Evolutionary conservation across 805 yeast species (phyloP).

Genomic region (Hyphopichia homilentoma): DNA sequence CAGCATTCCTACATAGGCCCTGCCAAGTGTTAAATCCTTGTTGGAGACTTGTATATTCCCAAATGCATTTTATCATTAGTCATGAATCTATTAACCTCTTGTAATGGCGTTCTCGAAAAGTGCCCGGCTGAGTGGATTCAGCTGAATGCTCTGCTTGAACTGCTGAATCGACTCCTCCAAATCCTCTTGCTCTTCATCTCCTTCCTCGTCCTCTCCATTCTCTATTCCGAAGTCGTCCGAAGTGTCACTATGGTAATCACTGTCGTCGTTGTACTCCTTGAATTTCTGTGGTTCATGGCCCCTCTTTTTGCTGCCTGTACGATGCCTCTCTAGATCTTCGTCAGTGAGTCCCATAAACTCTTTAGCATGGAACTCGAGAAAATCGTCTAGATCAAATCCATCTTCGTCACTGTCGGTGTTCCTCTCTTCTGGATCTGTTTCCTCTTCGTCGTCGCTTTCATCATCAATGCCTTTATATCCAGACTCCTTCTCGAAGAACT

Average conservation of each 20-base stretch:
- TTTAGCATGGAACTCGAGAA: neutral
- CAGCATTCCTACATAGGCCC: slow-evolving; percentile 16
- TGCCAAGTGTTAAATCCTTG: slow-evolving; percentile 3
- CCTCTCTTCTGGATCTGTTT: no score
- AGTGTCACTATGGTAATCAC: slow-evolving; percentile 14
- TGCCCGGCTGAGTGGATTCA: no score
- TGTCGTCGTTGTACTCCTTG: slow-evolving; percentile 12
- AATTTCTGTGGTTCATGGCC: no score
- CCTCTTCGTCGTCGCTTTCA: no score
- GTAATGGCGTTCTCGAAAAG: neutral
- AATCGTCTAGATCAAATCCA: neutral
- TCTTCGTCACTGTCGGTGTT: slow-evolving; percentile 1
- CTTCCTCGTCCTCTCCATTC: slow-evolving; percentile 4
- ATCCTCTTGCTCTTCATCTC: slow-evolving; percentile 3
- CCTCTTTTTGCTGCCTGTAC: neutral
- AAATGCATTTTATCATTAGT: slow-evolving; percentile 1
- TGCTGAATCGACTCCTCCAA: neutral
- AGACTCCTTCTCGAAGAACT: no score
- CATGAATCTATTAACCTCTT: no score
- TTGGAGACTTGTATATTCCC: neutral
- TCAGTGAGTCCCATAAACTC: neutral
- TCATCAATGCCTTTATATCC: no score
- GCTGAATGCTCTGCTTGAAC: no score
- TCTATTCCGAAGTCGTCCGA: slow-evolving; percentile 7
- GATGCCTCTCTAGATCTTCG: neutral